Conservation (phyloP, 2,329 filamentous ascomycete genomes). For the Aspergillus awamori region DNA sequence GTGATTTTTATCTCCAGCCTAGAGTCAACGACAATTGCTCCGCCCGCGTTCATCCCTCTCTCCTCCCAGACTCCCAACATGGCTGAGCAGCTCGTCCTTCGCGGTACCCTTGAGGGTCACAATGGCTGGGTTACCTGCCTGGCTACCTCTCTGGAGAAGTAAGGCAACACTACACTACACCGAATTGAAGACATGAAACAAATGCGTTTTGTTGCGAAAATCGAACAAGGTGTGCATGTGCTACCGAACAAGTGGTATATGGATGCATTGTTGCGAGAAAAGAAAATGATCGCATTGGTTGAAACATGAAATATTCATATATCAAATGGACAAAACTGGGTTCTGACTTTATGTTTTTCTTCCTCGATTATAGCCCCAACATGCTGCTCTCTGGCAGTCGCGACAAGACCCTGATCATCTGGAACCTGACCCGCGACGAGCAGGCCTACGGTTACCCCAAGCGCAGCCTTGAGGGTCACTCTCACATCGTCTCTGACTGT, state of each 20-base stretch:
- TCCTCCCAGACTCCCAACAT: slow-evolving; percentile 57
- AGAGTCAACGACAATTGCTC: slow-evolving; percentile 46
- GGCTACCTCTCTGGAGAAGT: slow-evolving; percentile 99
- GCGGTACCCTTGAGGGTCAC: slow-evolving; percentile 98
- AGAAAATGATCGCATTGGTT: slow-evolving; percentile 16
- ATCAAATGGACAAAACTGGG: slow-evolving; percentile 26
- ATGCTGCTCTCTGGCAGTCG: slow-evolving; percentile 97
- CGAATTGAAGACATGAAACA: slow-evolving; percentile 7
- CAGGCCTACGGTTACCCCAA: slow-evolving; percentile 98
- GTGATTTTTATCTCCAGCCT: slow-evolving; percentile 42
- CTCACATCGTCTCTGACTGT: slow-evolving; percentile 99
- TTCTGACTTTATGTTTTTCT: slow-evolving; percentile 40
- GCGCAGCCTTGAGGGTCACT: slow-evolving; percentile 97
- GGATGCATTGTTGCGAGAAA: slow-evolving; percentile 6
- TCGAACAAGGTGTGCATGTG: slow-evolving; percentile 17
- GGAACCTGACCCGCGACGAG: slow-evolving; percentile 99
- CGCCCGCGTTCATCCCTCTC: slow-evolving; percentile 42
- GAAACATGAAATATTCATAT: slow-evolving; percentile 15
- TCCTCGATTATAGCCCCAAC: slow-evolving; percentile 72
- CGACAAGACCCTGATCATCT: slow-evolving; percentile 99
- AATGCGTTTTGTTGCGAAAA: slow-evolving; percentile 3
- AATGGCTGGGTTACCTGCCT: slow-evolving; percentile 99
- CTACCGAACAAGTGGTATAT: slow-evolving; percentile 1
- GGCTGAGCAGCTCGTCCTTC: slow-evolving; percentile 94
- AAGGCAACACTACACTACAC: slow-evolving; percentile 45